phyloP scores from a whole-genome alignment of 306 rosid species.

The Arachis hypogaea region DNA sequence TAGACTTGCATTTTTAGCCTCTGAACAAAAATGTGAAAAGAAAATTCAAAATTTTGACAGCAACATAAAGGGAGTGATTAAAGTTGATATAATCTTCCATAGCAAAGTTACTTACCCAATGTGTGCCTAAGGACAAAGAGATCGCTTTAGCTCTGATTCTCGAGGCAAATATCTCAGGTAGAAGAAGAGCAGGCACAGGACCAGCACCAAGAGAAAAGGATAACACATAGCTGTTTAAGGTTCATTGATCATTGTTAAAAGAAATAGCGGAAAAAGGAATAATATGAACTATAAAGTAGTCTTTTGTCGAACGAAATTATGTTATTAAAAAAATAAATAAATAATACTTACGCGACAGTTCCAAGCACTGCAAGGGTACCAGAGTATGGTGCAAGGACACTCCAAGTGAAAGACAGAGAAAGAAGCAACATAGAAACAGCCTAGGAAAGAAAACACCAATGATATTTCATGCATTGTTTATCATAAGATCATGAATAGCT shows the following conservation, averaged over 20 bases:
- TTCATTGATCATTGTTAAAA: conserved; percentile 25
- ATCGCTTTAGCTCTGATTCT: conserved; percentile 95
- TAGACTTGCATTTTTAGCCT: not conserved
- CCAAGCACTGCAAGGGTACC: conserved; percentile 80
- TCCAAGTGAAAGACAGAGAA: conserved; percentile 76
- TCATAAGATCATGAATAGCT: not conserved
- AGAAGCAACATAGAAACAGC: conserved; percentile 94
- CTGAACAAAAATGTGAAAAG: not conserved
- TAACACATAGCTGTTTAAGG: conserved; percentile 69
- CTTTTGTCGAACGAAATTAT: conserved; percentile 1
- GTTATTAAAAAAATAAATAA: no score
- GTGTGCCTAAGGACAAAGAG: conserved; percentile 82
- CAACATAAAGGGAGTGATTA: conserved; percentile 12
- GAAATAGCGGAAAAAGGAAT: not conserved
- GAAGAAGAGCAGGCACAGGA: conserved; percentile 94
- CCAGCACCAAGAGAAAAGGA: conserved; percentile 96
- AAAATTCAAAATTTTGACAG: conserved; percentile 6
- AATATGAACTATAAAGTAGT: not conserved
- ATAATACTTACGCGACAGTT: conserved; percentile 75
- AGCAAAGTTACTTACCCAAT: conserved; percentile 68
- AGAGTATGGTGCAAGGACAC: conserved; percentile 71
- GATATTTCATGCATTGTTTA: not conserved
- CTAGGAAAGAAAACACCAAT: conserved; percentile 43
- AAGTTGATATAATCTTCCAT: not conserved
- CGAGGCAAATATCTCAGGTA: conserved; percentile 90